Conservation (phyloP, 495 filamentous ascomycete genomes). For the Lasiosphaeria ovina region DNA sequence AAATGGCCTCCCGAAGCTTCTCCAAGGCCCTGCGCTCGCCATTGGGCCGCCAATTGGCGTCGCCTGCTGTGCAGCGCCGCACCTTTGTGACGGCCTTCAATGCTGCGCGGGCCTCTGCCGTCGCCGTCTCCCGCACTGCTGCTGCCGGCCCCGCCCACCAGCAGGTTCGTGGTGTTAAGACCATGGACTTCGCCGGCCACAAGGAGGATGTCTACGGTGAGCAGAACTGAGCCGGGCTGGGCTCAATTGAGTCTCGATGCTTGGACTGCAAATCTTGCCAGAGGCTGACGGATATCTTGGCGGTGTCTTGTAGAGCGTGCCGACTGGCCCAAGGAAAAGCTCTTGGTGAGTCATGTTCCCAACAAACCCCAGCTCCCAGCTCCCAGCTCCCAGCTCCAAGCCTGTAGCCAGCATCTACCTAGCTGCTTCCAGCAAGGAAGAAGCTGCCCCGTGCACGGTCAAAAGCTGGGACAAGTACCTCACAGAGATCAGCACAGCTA, state of each 20-base stretch:
- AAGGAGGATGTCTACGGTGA: conserved; percentile 91
- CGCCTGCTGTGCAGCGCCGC: conserved; percentile 63
- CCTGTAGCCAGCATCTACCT: background rate
- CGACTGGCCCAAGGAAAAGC: conserved; percentile 98
- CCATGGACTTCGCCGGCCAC: conserved; percentile 88
- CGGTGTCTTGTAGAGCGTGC: conserved; percentile 67
- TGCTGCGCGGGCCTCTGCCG: conserved; percentile 52
- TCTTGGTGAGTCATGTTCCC: conserved; percentile 62
- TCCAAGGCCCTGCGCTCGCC: conserved; percentile 75
- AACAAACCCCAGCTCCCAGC: background rate
- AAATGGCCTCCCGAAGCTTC: conserved; percentile 85
- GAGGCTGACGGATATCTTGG: conserved; percentile 5
- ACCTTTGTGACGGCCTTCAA: conserved; percentile 68
- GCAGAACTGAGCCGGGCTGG: conserved; percentile 19
- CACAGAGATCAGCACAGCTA: background rate
- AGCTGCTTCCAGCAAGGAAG: background rate
- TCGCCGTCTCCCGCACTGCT: conserved; percentile 47
- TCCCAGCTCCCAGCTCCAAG: too few species aligned
- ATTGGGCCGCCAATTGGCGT: conserved; percentile 69
- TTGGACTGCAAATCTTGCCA: background rate
- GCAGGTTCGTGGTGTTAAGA: conserved; percentile 76
- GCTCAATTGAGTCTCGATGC: background rate
- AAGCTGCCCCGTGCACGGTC: too few species aligned
- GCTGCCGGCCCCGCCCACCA: conserved; percentile 51
- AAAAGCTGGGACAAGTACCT: too few species aligned